Base-by-base conservation (phyloP, 2,329 filamentous ascomycete species). In the Sclerotinia glacialis region DNA sequence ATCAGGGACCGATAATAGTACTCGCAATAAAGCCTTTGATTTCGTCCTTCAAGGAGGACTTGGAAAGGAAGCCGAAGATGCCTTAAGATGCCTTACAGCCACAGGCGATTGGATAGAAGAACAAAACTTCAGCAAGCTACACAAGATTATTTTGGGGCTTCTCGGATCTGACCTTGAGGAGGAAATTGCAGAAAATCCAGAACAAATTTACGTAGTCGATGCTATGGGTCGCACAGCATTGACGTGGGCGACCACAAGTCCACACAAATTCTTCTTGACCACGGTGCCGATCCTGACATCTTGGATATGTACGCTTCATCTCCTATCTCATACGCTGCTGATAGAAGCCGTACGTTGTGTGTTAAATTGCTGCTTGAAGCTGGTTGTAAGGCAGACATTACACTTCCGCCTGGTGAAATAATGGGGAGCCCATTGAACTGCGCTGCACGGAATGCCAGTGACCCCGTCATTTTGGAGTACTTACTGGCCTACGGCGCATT, bases 331-430 rank as follows among this genome's bases (percentile, higher is more conserved):
- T 64, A 50, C n/a, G 68, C 68, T 28, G 23, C 60, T 23, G 50
- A 68, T 5, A 44, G 44, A 8, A 55, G 44, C 4, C 61, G 67
- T 54, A 40, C n/a, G 8, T 42, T 66, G 4, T 70, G 68, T 56
- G 65, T 66, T 40, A 55, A 55, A 44, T 23, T 70, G 37, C 28
- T 68, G 26, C 68, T 70, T 44, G 67, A 66, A 64, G 68, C 64
- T 9, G 68, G 67, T 4, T 60, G 64, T 6, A 12, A 28, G 34
- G 47, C 65, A 9, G 68, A 70, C 42, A 64, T 61, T 26, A 16
- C 31, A 23, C 23, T 69, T 23, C 67, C 60, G n/a, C 26, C 28
- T 21, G 52, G 61, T 2, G 12, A 67, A 31, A 66, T 65, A 66
- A 21, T 67, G 23, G 61, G 68, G 23, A 66, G 67, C 56, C 67